phyloP scores from a whole-genome alignment of 495 filamentous ascomycete species.

The Penicillium alfredii region DNA sequence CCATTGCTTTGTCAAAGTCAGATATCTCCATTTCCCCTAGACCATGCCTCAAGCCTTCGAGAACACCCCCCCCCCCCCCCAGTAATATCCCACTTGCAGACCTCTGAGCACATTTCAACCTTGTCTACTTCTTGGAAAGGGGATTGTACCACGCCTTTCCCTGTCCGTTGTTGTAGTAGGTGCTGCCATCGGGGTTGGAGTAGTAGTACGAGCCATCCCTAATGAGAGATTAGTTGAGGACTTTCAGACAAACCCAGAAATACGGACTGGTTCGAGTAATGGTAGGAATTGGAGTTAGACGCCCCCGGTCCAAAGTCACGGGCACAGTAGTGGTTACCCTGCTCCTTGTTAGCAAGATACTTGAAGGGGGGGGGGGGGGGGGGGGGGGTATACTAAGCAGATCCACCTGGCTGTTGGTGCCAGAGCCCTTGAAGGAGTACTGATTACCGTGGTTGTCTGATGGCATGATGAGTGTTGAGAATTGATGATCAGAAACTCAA shows the following conservation, averaged over 20 bases:
- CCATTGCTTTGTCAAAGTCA: too few species aligned
- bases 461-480: constrained; percentile 9
- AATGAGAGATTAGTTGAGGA: not conserved
- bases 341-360: too few species aligned
- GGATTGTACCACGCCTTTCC: constrained; percentile 27
- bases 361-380: too few species aligned
- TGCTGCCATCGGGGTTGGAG: constrained; percentile 34
- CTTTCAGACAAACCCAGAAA: not conserved
- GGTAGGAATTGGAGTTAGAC: constrained; percentile 32
- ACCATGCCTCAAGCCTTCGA: too few species aligned
- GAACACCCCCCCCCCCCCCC: too few species aligned
- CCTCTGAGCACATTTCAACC: too few species aligned
- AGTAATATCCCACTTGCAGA: too few species aligned
- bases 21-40: too few species aligned
- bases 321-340: constrained; percentile 38
- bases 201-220: constrained; percentile 40
- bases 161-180: constrained; percentile 35
- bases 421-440: constrained; percentile 30
- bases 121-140: constrained; percentile 1
- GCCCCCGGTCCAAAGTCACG: constrained; percentile 31
- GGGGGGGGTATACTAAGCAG: too few species aligned
- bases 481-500: constrained; percentile 27
- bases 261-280: constrained; percentile 35
- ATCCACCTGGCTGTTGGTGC: constrained; percentile 31
- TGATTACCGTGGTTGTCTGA: constrained; percentile 5